Evolutionary conservation across 768 basidiomycete genomes (phyloP).

Genomic region (Boletus subcaerulescens): DNA sequence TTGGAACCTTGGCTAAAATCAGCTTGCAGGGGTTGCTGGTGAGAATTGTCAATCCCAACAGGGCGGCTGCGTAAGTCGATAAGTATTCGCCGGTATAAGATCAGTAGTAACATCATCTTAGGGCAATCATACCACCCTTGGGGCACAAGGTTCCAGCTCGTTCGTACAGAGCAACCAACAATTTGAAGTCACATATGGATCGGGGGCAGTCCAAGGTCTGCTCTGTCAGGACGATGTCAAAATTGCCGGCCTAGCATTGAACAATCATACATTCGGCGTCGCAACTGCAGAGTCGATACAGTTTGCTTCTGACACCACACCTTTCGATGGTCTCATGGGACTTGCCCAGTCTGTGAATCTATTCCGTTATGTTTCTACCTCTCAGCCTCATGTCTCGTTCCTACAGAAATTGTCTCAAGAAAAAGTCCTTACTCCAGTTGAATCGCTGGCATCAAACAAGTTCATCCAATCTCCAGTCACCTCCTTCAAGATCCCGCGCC

Average conservation of each 20-base stretch:
- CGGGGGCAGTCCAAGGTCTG: conserved; percentile 63
- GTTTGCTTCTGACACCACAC: conserved; percentile 47
- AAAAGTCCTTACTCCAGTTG: conserved; percentile 62
- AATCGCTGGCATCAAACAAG: conserved; percentile 57
- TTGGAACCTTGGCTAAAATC: background rate
- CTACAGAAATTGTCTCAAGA: conserved; percentile 62
- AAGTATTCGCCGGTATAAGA: background rate
- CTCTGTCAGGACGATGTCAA: conserved; percentile 61
- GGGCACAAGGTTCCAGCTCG: conserved; percentile 55
- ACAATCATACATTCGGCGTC: conserved; percentile 65
- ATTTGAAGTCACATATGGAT: conserved; percentile 67
- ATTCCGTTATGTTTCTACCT: conserved; percentile 8
- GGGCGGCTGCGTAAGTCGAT: conserved; percentile 40
- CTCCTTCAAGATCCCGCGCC: conserved; percentile 78
- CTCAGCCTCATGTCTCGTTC: background rate
- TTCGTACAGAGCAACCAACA: conserved; percentile 50
- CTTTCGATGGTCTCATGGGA: conserved; percentile 78
- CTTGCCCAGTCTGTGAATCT: conserved; percentile 63
- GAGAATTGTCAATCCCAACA: conserved; percentile 48
- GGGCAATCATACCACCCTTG: conserved; percentile 70
- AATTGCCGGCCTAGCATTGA: conserved; percentile 60
- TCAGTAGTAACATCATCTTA: conserved; percentile 25
- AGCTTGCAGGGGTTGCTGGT: conserved; percentile 44
- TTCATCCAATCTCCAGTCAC: conserved; percentile 63
- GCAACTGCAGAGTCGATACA: conserved; percentile 56